Conservation (phyloP, 805 yeast genomes). For the Ogataea sp. region DNA sequence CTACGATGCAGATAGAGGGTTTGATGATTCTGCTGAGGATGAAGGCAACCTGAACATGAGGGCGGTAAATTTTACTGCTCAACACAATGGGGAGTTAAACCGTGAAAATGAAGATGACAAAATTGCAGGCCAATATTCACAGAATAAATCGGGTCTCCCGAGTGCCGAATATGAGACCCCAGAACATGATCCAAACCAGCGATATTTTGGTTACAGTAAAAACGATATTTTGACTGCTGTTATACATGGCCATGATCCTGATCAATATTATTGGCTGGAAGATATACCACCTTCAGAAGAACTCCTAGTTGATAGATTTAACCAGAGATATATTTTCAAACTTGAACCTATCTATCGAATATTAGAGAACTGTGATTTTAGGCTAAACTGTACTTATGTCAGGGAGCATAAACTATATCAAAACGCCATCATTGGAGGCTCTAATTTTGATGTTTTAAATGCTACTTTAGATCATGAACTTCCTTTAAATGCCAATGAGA, state of each 20-base stretch:
- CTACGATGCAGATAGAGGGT: neutral
- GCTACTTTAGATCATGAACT: conserved; percentile 2
- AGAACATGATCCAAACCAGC: no score
- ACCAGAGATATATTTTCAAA: neutral
- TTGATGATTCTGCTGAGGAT: neutral
- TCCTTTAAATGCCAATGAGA: conserved; percentile 24
- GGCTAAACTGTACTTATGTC: conserved; percentile 4
- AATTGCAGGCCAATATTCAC: no score
- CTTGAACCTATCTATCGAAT: neutral
- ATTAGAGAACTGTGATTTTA: neutral
- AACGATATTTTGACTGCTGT: neutral
- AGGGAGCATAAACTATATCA: conserved; percentile 9
- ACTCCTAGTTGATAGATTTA: neutral
- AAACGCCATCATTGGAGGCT: conserved; percentile 8
- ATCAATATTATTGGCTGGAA: neutral
- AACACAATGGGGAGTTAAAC: no score
- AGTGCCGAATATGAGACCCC: no score
- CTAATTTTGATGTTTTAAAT: conserved; percentile 5
- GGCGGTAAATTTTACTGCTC: no score
- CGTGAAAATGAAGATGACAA: no score
- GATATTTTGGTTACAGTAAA: neutral
- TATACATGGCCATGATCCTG: neutral
- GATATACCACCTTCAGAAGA: neutral
- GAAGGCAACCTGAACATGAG: no score
- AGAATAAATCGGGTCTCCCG: no score